These are phyloP conservation scores for Smithsoniella earleae DNA, from an alignment of 163 green algal genomes.

Conservation along the genomic window DNA sequence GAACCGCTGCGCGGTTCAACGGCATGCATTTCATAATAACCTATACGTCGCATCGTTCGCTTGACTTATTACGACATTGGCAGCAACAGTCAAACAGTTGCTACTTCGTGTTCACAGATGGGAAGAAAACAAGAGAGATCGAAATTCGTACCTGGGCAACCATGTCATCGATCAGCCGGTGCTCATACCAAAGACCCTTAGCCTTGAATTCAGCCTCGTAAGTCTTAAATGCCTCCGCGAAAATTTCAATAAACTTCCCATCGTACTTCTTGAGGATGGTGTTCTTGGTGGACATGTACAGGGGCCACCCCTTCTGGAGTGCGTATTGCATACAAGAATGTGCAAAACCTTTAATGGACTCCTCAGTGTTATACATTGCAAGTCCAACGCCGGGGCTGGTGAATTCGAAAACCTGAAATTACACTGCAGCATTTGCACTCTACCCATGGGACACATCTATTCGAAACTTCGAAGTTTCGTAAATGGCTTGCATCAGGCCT, in stretches of 20 bases:
- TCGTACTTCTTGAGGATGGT: constrained; percentile 97
- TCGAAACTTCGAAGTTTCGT: too few relatives aligned
- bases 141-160: constrained; percentile 66
- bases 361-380: constrained; percentile 96
- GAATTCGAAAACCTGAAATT: constrained; percentile 57
- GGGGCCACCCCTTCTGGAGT: constrained; percentile 68
- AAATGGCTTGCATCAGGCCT: too few relatives aligned
- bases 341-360: constrained; percentile 85
- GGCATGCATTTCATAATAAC: too few relatives aligned
- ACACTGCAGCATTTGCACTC: neutral
- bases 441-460: too few relatives aligned
- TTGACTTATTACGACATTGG: too few relatives aligned
- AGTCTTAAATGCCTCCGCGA: constrained; percentile 41
- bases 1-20: too few relatives aligned
- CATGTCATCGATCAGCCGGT: constrained; percentile 98
- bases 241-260: constrained; percentile 49
- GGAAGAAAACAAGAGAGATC: too few relatives aligned
- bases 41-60: too few relatives aligned
- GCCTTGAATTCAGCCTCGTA: constrained; percentile 81
- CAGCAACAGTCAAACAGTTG: too few relatives aligned
- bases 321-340: constrained; percentile 83
- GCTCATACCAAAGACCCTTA: constrained; percentile 88
- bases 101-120: too few relatives aligned
- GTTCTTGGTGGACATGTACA: constrained; percentile 97
- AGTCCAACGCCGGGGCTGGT: constrained; percentile 63